Evolutionary conservation across 768 basidiomycete species (phyloP), one percentile per base, ranked within the genome.

Genomic region (Austroboletus festivus): DNA sequence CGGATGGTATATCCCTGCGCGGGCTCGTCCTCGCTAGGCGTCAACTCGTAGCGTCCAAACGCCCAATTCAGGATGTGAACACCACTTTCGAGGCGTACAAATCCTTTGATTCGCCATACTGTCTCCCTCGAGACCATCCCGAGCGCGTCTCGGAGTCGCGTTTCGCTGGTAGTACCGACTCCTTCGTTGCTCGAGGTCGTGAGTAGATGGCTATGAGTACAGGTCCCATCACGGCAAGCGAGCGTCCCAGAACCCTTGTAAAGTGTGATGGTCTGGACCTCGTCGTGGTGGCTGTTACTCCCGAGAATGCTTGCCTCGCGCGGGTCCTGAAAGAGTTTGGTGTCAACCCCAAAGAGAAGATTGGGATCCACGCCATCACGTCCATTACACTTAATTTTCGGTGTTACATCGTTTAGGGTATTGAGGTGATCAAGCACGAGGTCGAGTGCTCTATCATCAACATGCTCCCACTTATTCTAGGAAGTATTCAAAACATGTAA

Each of bases 381-480:
- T 11, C 78, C 81, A 44, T 77, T 69, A 53, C 80, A 90, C 50
- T 75, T 79, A 47, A 96, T 78, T 67, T 93, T 91, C 7, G 92
- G 93, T 4, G 94, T 96, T 22, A 74, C 70, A 58, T 96, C 93
- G 64, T 97, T 97, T 41, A 97, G 77, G 5, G 90, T 92, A 66
- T 86, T 75, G 13, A 97, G 78, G 55, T 92, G 87, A 65, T 97
- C 94, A 34, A 93, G 68, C 18, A 96, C 86, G 42, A 80, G 70
- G 65, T 96, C 94, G 35, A 93, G 75, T 38, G 80, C 75, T 30
- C 85, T 80, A 50, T 91, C 90, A 5, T 86, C 77, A 35, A 89
- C 77, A 48, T 86, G 79, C 55, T 95, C 91, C 83, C 88, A 92
- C 75, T 97, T 96, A 57, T 93, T 94, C 83, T 91, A 58, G 10